Evolutionary conservation across 192 early-diverging fungal genomes (phyloP).

Genomic region (Rhizophagus sp.): DNA sequence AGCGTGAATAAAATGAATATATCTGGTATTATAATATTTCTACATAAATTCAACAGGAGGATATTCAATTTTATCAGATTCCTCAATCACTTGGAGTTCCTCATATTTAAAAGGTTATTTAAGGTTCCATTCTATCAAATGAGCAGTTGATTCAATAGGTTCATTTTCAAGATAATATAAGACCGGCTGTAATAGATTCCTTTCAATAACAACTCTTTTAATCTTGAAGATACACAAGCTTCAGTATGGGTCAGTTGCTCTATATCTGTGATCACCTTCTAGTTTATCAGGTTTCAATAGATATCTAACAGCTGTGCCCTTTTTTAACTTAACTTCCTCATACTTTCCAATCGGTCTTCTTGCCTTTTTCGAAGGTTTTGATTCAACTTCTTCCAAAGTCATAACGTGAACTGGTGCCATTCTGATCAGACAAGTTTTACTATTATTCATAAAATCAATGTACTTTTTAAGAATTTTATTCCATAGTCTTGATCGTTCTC

Average conservation of each 20-base stretch:
- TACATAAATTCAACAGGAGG: too few species aligned
- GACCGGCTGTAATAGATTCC: neutral
- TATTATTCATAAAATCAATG: constrained; percentile 5
- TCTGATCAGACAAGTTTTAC: neutral
- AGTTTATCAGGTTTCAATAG: neutral
- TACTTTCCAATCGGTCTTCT: neutral
- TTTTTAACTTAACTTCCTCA: neutral
- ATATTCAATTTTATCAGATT: constrained; percentile 14
- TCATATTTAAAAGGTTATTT: neutral
- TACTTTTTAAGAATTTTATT: neutral
- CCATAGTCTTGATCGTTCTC: neutral
- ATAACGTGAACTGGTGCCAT: neutral
- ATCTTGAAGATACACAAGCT: neutral
- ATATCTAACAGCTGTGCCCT: neutral
- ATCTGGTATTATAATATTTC: too few species aligned
- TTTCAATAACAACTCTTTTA: too few species aligned
- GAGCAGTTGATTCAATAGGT: neutral
- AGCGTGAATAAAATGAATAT: too few species aligned
- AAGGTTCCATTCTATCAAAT: neutral
- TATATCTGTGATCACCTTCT: neutral
- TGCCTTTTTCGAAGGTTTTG: neutral
- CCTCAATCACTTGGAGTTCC: neutral
- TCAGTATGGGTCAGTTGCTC: neutral
- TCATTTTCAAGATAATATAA: constrained; percentile 3
- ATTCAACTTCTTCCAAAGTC: neutral